Percentiles rank a stretch among this genome's conserved stretches.
phyloP scores from a whole-genome alignment of 73 alveolate genomes.

The Blepharisma japonicum region DNA sequence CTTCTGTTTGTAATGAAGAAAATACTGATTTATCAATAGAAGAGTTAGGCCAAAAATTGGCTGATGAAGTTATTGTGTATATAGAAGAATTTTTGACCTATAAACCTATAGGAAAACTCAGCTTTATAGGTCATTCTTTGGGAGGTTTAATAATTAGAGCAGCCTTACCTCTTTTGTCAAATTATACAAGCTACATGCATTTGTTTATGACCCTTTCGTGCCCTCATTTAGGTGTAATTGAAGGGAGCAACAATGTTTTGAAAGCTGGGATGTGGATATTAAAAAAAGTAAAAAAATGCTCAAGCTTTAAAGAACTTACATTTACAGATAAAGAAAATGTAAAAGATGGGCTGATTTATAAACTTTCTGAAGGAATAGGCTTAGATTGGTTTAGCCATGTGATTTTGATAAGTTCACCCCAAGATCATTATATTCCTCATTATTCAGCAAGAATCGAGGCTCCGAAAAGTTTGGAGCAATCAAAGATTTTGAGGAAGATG shows the following conservation, averaged over 20 bases:
- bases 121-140: constrained; percentile 98
- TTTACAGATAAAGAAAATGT: constrained; percentile 85
- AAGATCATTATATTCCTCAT: constrained; percentile 96
- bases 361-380: constrained; percentile 74
- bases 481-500: constrained; percentile 73
- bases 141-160: constrained; percentile 96
- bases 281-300: constrained; percentile 90
- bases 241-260: constrained; percentile 38
- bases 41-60: constrained; percentile 94
- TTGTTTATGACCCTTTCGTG: constrained; percentile 88
- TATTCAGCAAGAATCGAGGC: constrained; percentile 94
- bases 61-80: constrained; percentile 79
- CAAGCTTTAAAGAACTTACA: constrained; percentile 78
- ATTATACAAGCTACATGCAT: constrained; percentile 79
- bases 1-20: constrained; percentile 87
- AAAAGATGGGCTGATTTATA: constrained; percentile 86
- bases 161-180: constrained; percentile 65
- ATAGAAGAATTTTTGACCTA: constrained; percentile 34
- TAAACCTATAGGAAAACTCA: constrained; percentile 37
- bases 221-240: constrained; percentile 96
- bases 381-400: constrained; percentile 90
- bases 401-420: constrained; percentile 80
- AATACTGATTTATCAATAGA: constrained; percentile 89
- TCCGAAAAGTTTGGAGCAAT: constrained; percentile 67
- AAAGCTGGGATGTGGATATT: constrained; percentile 94